Evolutionary conservation across 1,139 yeast species (phyloP), one percentile per base, ranked within the genome.

Genomic region (Yarrowia galli): DNA sequence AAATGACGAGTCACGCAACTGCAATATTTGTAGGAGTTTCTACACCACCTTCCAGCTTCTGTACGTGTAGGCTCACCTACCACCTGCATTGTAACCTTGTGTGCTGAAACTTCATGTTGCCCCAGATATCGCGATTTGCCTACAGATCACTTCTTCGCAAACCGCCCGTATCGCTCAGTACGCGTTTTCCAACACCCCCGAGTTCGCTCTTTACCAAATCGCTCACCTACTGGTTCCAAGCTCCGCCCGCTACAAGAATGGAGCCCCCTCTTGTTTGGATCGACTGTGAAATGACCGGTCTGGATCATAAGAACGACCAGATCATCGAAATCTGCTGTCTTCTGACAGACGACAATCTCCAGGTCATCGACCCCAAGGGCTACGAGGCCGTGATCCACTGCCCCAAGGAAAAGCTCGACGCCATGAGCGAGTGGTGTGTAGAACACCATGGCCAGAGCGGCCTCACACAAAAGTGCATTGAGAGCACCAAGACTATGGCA

Each of bases 271-370:
- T 91, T 23, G 96, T 92, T 4, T 92, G 98, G 98, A 84, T 92
- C 35, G 98, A 92, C 78, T 87, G 91, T 74, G 91, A 87, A 73
- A 96, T 96, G 99, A 96, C 99, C 0, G 99, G 99, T 0, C 80
- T 96, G 63, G 89, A 95, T 73, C 87, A 88, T 28, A 77, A 81
- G 68, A 83, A 83, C 7, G 96, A 92, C 74, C 86, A 84, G 69
- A 93, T 96, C 73, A 91, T 96, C 71, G 99, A 96, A 78, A 87
- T 96, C 40, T 92, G 98, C 76, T 92, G 98, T 76, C 80, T 93
- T 46, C 82, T 96, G 65, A 95, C 99, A 0, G 97, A 95, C 75
- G 92, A 90, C 10, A 79, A 91, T 69, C 81, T 95, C 71, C 85
- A 89, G 68, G 73, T 90, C 3, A 79, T 92, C 1, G 96, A 90